Evolutionary conservation across 192 early-diverging fungal genomes (phyloP).

Genomic region (Coemansia sp.): DNA sequence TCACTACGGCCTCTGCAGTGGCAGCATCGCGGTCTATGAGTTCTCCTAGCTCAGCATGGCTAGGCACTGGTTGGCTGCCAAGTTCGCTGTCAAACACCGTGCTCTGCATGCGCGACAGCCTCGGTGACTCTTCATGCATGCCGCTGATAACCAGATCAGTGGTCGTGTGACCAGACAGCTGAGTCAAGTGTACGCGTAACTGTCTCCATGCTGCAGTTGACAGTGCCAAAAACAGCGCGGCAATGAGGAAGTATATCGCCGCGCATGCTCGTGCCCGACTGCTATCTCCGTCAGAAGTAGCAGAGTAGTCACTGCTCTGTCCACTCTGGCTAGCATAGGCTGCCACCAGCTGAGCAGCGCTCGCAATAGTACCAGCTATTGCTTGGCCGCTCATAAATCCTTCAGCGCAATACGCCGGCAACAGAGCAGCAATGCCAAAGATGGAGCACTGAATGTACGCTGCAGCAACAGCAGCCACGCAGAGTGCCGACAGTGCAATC

Average conservation of each 20-base stretch:
- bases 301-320: background rate
- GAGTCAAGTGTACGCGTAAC: slow-evolving; percentile 17
- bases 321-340: slow-evolving; percentile 15
- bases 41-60: background rate
- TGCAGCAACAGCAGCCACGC: slow-evolving; percentile 58
- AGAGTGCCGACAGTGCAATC: slow-evolving; percentile 54
- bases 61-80: slow-evolving; percentile 2
- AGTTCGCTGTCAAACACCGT: background rate
- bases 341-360: slow-evolving; percentile 62
- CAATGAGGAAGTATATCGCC: slow-evolving; percentile 30
- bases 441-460: slow-evolving; percentile 69
- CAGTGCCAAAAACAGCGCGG: slow-evolving; percentile 35
- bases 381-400: slow-evolving; percentile 70
- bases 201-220: slow-evolving; percentile 35
- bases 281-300: background rate
- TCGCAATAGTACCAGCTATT: slow-evolving; percentile 66
- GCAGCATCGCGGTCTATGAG: background rate
- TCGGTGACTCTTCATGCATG: slow-evolving; percentile 34
- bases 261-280: slow-evolving; percentile 24
- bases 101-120: slow-evolving; percentile 14
- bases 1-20: background rate
- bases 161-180: background rate
- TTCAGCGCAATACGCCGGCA: slow-evolving; percentile 66
- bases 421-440: slow-evolving; percentile 65
- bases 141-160: background rate